Evolutionary conservation across 2,329 filamentous ascomycete species (phyloP).

Genomic region (Trichoderma asperellum): DNA sequence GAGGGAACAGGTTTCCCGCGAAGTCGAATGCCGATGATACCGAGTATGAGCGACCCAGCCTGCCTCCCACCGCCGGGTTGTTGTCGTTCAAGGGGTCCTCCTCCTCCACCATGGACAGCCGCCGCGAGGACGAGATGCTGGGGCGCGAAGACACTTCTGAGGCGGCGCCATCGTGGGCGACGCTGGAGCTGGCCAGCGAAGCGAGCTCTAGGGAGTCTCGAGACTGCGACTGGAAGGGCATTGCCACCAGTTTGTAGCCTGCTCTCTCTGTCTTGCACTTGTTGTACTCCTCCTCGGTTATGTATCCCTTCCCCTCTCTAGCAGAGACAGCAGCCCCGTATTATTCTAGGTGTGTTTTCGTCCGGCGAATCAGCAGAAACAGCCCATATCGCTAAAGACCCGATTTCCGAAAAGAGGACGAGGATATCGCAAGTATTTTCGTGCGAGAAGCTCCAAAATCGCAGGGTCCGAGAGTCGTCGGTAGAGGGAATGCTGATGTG

Average conservation of each 20-base stretch:
- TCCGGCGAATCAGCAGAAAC: slow-evolving; percentile 33
- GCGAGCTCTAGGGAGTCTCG: slow-evolving; percentile 97
- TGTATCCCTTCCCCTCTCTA: background rate
- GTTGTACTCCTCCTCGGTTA: background rate
- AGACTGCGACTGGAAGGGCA: slow-evolving; percentile 54
- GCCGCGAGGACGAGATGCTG: slow-evolving; percentile 90
- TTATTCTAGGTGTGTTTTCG: slow-evolving; percentile 16
- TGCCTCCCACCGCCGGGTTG: slow-evolving; percentile 52
- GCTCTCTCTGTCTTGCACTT: slow-evolving; percentile 2
- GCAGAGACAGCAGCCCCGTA: background rate
- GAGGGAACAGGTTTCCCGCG: slow-evolving; percentile 86
- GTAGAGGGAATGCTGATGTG: slow-evolving; percentile 8
- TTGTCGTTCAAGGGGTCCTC: slow-evolving; percentile 73
- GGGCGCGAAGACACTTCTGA: slow-evolving; percentile 74
- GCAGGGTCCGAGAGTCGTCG: background rate
- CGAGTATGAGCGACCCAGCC: slow-evolving; percentile 73
- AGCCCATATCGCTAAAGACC: slow-evolving; percentile 35
- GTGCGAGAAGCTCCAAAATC: background rate
- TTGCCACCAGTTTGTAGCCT: slow-evolving; percentile 37
- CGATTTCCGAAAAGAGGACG: background rate
- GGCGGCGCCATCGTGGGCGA: slow-evolving; percentile 55
- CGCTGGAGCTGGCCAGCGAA: slow-evolving; percentile 84
- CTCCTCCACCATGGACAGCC: slow-evolving; percentile 78
- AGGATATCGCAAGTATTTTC: background rate
- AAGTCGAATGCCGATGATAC: slow-evolving; percentile 95